Evolutionary conservation across 2,329 filamentous ascomycete genomes (phyloP).

Genomic region (Waltergamsia citrina): DNA sequence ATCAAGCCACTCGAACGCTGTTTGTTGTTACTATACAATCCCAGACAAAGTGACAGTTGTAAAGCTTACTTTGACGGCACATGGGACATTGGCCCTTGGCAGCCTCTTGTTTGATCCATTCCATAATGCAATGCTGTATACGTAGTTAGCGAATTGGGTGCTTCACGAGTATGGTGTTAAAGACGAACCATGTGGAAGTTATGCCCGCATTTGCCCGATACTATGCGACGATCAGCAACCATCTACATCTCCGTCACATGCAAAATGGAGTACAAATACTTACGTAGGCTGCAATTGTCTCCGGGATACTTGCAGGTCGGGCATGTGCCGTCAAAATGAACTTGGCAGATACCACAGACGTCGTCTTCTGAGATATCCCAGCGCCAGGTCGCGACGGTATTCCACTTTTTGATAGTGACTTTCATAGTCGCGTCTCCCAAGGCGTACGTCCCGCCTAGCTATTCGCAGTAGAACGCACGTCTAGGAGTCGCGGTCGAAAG

Average conservation of each 20-base stretch:
- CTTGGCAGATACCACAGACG: constrained; percentile 96
- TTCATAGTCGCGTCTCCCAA: constrained; percentile 79
- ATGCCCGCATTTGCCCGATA: constrained; percentile 93
- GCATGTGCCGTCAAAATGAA: constrained; percentile 95
- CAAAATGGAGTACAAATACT: constrained; percentile 25
- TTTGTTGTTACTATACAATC: constrained; percentile 1
- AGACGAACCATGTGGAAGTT: constrained; percentile 85
- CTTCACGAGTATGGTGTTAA: neutral
- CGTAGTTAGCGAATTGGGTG: constrained; percentile 7
- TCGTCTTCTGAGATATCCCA: constrained; percentile 98
- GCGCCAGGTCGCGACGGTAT: constrained; percentile 90
- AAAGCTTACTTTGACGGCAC: constrained; percentile 77
- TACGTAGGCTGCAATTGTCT: constrained; percentile 87
- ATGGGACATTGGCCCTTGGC: constrained; percentile 93
- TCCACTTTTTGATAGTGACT: constrained; percentile 88
- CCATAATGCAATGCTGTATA: constrained; percentile 78
- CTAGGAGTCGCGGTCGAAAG: no score
- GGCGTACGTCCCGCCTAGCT: no score
- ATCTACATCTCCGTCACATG: neutral
- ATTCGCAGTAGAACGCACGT: no score
- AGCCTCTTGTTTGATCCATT: constrained; percentile 93
- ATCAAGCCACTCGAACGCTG: constrained; percentile 32
- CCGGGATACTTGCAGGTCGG: constrained; percentile 97
- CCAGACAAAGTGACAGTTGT: neutral
- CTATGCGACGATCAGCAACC: constrained; percentile 33